Conservation (phyloP, 208 protist species). For the Trypanosoma vivax region DNA sequence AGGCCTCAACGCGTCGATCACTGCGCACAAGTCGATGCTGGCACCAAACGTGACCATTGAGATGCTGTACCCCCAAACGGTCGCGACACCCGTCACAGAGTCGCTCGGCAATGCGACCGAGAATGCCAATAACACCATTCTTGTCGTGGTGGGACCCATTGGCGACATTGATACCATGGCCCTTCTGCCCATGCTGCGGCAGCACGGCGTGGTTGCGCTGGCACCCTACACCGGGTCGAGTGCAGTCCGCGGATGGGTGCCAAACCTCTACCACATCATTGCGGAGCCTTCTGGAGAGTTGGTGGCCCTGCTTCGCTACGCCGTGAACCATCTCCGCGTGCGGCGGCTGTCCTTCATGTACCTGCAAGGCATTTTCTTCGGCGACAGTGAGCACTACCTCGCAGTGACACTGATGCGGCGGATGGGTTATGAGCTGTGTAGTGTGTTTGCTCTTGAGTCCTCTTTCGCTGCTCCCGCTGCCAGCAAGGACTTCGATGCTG, state of each 20-base stretch:
- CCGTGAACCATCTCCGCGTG: slow-evolving; percentile 17
- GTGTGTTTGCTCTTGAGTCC: slow-evolving; percentile 1
- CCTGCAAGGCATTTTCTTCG: slow-evolving; percentile 3
- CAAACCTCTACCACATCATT: slow-evolving; percentile 24
- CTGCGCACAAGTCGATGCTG: slow-evolving; percentile 1
- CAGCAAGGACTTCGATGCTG: neutral
- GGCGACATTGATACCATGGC: slow-evolving; percentile 4
- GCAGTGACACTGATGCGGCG: neutral
- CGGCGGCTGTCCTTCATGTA: slow-evolving; percentile 26
- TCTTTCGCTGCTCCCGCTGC: neutral
- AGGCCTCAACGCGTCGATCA: neutral
- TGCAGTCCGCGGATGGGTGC: slow-evolving; percentile 18
- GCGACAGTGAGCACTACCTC: slow-evolving; percentile 2
- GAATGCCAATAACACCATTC: neutral
- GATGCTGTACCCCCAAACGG: neutral
- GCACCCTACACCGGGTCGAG: slow-evolving; percentile 31
- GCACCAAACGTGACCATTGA: slow-evolving; percentile 9
- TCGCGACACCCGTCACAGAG: neutral
- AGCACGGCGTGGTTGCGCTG: slow-evolving; percentile 21
- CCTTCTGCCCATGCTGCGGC: slow-evolving; percentile 4
- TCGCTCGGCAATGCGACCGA: neutral
- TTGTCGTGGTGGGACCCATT: slow-evolving; percentile 27
- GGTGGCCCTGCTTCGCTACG: slow-evolving; percentile 18
- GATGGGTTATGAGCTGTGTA: slow-evolving; percentile 3
- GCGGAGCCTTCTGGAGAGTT: slow-evolving; percentile 28